These are phyloP conservation scores for Ganoderma sinense DNA, from an alignment of 1,284 basidiomycete species.

Conservation along the genomic window DNA sequence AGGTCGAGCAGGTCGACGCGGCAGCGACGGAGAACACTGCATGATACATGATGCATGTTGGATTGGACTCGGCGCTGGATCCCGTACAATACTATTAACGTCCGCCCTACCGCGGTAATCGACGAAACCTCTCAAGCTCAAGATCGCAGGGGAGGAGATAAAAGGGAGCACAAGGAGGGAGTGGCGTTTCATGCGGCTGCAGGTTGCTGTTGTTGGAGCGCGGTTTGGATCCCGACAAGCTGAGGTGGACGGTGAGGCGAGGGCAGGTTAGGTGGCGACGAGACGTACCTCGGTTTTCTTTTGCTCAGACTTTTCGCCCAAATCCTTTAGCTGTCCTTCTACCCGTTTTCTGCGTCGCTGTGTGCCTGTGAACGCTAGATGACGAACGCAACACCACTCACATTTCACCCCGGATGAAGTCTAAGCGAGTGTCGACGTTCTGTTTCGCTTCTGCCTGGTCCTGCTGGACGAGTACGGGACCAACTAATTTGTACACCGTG, in stretches of 20 bases:
- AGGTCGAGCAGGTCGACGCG: background rate
- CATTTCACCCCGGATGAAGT: constrained; percentile 93
- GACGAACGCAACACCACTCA: constrained; percentile 48
- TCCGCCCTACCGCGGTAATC: constrained; percentile 12
- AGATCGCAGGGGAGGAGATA: background rate
- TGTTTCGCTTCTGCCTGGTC: constrained; percentile 88
- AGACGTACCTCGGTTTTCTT: constrained; percentile 80
- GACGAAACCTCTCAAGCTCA: background rate
- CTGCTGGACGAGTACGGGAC: constrained; percentile 91
- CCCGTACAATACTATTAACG: background rate
- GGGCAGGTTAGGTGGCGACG: background rate
- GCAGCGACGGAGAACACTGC: background rate
- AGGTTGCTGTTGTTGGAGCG: constrained; percentile 53
- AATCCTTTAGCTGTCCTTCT: constrained; percentile 81
- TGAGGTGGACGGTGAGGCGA: constrained; percentile 36
- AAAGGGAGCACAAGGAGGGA: background rate
- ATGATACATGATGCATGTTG: background rate
- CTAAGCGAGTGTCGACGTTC: constrained; percentile 92
- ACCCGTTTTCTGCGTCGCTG: constrained; percentile 71
- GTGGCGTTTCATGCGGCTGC: constrained; percentile 8
- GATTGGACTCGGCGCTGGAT: background rate
- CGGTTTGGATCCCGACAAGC: constrained; percentile 71
- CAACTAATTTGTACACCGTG: constrained; percentile 91
- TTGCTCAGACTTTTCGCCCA: constrained; percentile 75
- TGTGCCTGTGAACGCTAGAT: constrained; percentile 4